These are phyloP conservation scores for Adansonia gregorii DNA, from an alignment of 441 rosid species.

Conservation along the genomic window DNA sequence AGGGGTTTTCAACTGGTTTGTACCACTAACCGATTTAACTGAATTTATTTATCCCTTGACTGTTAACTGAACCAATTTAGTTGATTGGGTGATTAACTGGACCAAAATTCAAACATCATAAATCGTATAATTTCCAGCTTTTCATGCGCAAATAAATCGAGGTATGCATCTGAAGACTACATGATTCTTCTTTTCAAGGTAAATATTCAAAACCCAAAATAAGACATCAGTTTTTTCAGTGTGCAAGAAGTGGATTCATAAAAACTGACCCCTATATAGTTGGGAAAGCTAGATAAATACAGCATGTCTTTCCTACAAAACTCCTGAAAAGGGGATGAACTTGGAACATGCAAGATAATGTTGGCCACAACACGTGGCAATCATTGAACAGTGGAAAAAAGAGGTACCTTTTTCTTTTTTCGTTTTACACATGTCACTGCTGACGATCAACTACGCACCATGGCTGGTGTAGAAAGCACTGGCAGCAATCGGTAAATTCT, in stretches of 20 bases:
- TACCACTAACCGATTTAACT: too few relatives aligned
- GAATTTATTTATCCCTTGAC: too few relatives aligned
- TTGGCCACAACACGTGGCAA: constrained; percentile 14
- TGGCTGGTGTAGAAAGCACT: constrained; percentile 33
- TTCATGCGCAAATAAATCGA: not conserved
- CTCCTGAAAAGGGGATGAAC: not conserved
- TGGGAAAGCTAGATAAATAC: not conserved
- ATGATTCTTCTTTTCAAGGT: not conserved
- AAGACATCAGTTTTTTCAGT: not conserved
- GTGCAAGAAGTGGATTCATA: constrained; percentile 10
- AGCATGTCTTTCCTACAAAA: not conserved
- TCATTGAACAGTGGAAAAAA: constrained; percentile 10
- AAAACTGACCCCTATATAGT: not conserved
- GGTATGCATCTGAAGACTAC: not conserved
- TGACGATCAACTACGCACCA: constrained; percentile 17
- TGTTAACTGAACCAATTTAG: too few relatives aligned
- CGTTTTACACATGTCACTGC: constrained; percentile 29
- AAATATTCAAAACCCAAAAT: not conserved
- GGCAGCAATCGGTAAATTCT: constrained; percentile 20
- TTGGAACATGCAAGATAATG: constrained; percentile 4
- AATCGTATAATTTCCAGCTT: not conserved
- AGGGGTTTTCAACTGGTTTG: too few relatives aligned
- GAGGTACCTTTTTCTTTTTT: not conserved
- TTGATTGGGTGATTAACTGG: too few relatives aligned
- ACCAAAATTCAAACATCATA: too few relatives aligned